Conservation (phyloP, 345 rosid species). For the Euphorbia peplus region DNA sequence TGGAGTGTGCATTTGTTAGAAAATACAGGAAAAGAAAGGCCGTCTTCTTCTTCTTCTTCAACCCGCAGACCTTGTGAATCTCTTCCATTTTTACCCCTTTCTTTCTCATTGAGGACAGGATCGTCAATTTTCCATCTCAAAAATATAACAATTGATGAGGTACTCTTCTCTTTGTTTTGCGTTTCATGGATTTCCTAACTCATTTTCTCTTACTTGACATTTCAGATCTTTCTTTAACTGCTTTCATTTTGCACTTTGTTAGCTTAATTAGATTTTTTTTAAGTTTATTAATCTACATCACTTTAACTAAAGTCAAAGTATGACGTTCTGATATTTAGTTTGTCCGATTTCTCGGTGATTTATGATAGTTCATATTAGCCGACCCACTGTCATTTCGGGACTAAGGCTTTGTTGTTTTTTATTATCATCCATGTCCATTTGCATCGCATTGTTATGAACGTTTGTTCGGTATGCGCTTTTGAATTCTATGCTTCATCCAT, state of each 20-base stretch:
- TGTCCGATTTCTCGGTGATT: background rate
- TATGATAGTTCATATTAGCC: too few relatives aligned
- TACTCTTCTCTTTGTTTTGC: background rate
- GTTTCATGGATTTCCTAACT: too few relatives aligned
- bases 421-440: background rate
- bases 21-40: background rate
- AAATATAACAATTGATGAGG: constrained; percentile 9
- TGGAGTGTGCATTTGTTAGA: background rate
- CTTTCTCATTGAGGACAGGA: background rate
- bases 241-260: background rate
- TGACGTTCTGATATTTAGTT: background rate
- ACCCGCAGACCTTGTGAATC: background rate
- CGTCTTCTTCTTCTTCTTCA: constrained; percentile 8
- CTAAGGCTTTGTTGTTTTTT: too few relatives aligned
- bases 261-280: background rate
- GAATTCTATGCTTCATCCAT: background rate
- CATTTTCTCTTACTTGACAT: too few relatives aligned
- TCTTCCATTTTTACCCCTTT: background rate
- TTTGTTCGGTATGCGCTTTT: background rate
- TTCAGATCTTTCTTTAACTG: too few relatives aligned
- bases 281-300: background rate
- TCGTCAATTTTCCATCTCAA: background rate
- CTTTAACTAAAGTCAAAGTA: background rate
- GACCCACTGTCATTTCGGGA: too few relatives aligned
- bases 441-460: background rate